Conservation (phyloP, 495 filamentous ascomycete species). For the Penicillium silybi region DNA sequence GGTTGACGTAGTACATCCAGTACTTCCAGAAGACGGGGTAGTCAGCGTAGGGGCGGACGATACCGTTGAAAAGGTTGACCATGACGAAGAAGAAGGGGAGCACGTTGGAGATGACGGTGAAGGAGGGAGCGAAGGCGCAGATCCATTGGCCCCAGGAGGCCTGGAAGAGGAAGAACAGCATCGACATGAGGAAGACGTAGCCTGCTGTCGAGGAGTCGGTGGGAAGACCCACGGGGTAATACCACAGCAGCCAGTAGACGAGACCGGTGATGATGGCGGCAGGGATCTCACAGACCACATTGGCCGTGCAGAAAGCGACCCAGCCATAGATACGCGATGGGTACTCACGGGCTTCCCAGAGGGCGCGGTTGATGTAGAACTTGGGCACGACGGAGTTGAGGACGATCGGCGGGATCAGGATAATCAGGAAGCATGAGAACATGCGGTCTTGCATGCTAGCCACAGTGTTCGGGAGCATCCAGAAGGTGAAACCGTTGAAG, state of each 20-base stretch:
- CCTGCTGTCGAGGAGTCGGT: conserved; percentile 60
- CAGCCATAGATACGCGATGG: conserved; percentile 78
- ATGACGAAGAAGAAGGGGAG: conserved; percentile 65
- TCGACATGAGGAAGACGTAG: conserved; percentile 79
- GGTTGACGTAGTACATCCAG: conserved; percentile 75
- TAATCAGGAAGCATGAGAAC: conserved; percentile 72
- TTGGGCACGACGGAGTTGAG: conserved; percentile 79
- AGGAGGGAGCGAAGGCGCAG: conserved; percentile 72
- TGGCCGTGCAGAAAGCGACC: conserved; percentile 76
- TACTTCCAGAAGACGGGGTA: conserved; percentile 83
- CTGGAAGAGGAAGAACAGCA: conserved; percentile 79
- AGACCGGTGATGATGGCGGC: conserved; percentile 57
- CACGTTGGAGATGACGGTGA: conserved; percentile 76
- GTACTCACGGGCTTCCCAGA: conserved; percentile 74
- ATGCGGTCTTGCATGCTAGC: conserved; percentile 75
- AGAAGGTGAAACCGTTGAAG: conserved; percentile 87
- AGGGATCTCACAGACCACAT: conserved; percentile 74
- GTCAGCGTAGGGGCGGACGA: conserved; percentile 58
- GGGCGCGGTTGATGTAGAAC: conserved; percentile 71
- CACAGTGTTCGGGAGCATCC: conserved; percentile 61
- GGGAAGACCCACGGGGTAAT: conserved; percentile 71
- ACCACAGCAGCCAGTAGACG: conserved; percentile 77
- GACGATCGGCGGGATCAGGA: conserved; percentile 68
- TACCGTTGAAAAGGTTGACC: conserved; percentile 73
- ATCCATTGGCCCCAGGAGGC: conserved; percentile 82